These are phyloP conservation scores for Plectosphaerella plurivora DNA, from an alignment of 2,329 filamentous ascomycete genomes.

Conservation along the genomic window DNA sequence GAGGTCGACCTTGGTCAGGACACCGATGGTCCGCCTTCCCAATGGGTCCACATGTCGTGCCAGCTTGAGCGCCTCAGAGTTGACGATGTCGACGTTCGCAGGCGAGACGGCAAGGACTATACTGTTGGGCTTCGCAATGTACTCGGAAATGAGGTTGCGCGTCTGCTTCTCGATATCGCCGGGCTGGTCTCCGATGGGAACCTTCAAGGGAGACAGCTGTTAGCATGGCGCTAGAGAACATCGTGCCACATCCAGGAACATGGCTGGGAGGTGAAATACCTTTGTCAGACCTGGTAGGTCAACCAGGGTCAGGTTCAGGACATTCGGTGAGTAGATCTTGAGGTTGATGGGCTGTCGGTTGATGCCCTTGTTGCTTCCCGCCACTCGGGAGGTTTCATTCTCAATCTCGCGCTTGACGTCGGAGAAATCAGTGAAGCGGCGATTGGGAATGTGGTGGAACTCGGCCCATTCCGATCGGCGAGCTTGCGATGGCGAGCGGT, in stretches of 20 bases:
- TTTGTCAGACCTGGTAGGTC: conserved; percentile 96
- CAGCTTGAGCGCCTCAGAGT: conserved; percentile 95
- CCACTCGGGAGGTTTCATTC: conserved; percentile 88
- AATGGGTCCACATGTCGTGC: conserved; percentile 95
- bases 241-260: background rate
- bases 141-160: conserved; percentile 91
- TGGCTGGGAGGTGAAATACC: conserved; percentile 37
- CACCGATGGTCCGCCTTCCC: conserved; percentile 90
- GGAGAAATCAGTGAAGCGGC: conserved; percentile 84
- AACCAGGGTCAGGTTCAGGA: conserved; percentile 92
- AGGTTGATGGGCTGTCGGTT: conserved; percentile 96
- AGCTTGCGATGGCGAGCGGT: conserved; percentile 71
- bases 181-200: conserved; percentile 96
- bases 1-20: conserved; percentile 92
- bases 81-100: conserved; percentile 96
- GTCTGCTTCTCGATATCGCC: conserved; percentile 99
- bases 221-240: conserved; percentile 1
- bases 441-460: conserved; percentile 90
- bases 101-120: conserved; percentile 95
- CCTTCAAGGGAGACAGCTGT: conserved; percentile 39
- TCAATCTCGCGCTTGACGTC: conserved; percentile 97
- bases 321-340: conserved; percentile 96
- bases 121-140: conserved; percentile 98
- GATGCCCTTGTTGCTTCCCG: conserved; percentile 95
- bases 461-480: conserved; percentile 78